Evolutionary conservation across 495 filamentous ascomycete species (phyloP).

Genomic region (Neurospora intermedia): DNA sequence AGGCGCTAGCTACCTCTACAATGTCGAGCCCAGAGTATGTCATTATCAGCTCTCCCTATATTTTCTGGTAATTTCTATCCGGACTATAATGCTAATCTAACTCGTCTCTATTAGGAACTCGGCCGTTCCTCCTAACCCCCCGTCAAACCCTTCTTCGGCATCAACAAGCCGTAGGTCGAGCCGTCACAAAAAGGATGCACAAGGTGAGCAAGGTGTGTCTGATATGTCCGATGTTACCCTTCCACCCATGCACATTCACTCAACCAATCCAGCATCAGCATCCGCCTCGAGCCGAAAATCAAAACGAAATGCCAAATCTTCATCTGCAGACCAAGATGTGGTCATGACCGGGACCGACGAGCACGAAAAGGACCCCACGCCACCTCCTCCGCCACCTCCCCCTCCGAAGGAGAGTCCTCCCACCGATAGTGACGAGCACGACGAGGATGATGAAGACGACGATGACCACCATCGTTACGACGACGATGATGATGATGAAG

Average conservation of each 20-base stretch:
- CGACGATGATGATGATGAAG: constrained; percentile 48
- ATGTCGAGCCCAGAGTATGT: constrained; percentile 81
- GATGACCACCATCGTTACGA: constrained; percentile 40
- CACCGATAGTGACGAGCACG: constrained; percentile 40
- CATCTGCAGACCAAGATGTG: constrained; percentile 35
- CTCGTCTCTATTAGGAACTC: constrained; percentile 17
- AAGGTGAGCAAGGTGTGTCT: constrained; percentile 26
- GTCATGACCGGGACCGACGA: constrained; percentile 51
- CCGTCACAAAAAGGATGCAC: constrained; percentile 47
- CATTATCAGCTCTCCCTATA: background rate
- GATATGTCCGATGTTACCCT: background rate
- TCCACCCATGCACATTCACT: constrained; percentile 10
- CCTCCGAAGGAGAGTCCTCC: constrained; percentile 38
- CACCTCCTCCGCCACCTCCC: constrained; percentile 29
- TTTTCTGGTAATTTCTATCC: background rate
- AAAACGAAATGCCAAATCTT: constrained; percentile 45
- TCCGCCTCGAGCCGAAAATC: constrained; percentile 35
- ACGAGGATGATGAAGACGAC: constrained; percentile 37
- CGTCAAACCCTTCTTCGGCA: constrained; percentile 29
- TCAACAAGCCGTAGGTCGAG: constrained; percentile 58
- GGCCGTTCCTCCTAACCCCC: constrained; percentile 21
- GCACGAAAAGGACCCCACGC: constrained; percentile 43
- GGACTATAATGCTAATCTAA: constrained; percentile 5
- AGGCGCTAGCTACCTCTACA: constrained; percentile 41
- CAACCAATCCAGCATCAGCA: constrained; percentile 10